phyloP scores from a whole-genome alignment of 2,329 filamentous ascomycete species.

The Aspergillus fumigatus region DNA sequence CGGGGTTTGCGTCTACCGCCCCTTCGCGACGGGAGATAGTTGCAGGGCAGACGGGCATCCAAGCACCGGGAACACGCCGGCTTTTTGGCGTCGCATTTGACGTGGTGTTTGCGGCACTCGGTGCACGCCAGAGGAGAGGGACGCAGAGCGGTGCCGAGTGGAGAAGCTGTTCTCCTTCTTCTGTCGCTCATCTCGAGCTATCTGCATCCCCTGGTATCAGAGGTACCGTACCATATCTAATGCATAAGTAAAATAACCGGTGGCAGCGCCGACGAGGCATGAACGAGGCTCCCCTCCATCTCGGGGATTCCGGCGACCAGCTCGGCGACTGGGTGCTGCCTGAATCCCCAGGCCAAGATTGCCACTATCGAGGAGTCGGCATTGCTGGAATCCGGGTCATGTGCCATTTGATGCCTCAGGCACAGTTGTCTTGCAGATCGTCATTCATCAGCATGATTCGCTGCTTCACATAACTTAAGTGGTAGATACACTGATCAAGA shows the following conservation, averaged over 20 bases:
- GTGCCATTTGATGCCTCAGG: no score
- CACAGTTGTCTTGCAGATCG: no score
- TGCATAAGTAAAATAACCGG: neutral
- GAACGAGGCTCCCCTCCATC: neutral
- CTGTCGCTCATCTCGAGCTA: neutral
- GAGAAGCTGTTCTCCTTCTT: conserved; percentile 16
- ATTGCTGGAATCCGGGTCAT: no score
- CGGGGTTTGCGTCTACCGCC: conserved; percentile 45
- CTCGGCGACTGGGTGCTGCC: neutral
- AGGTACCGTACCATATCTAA: neutral
- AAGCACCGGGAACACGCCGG: conserved; percentile 63
- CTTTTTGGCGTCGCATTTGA: conserved; percentile 66
- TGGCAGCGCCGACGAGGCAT: neutral
- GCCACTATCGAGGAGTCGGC: neutral
- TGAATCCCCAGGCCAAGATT: neutral
- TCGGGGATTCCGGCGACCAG: neutral
- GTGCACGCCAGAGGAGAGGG: conserved; percentile 41
- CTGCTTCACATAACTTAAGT: no score
- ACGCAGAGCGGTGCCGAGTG: conserved; percentile 5
- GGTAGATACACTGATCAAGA: no score
- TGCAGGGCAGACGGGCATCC: conserved; percentile 54
- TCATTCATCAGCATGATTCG: no score
- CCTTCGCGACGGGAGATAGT: conserved; percentile 68
- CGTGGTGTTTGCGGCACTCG: conserved; percentile 53
- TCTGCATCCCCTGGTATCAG: neutral